A percentile compares a stretch with the other conserved stretches of the same genome.
phyloP scores from a whole-genome alignment of 495 filamentous ascomycete genomes.

The Hypoxylon intermedium region DNA sequence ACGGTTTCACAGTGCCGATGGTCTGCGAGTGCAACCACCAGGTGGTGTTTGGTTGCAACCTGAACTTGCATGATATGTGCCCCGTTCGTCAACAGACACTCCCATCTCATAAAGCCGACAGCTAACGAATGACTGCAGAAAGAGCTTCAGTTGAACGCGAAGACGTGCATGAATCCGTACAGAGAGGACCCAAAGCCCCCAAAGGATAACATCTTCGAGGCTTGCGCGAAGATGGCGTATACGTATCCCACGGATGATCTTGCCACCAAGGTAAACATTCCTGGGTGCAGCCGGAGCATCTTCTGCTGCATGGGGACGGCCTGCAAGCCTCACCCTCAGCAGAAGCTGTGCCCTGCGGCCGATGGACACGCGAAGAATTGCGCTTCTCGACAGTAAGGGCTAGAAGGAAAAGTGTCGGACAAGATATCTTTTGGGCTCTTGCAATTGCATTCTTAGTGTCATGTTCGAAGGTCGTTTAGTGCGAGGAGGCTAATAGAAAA shows the following conservation, averaged over 20 bases:
- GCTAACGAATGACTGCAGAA: conserved; percentile 21
- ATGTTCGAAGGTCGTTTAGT: background rate
- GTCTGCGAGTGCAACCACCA: conserved; percentile 31
- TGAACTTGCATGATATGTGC: conserved; percentile 31
- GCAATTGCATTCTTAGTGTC: background rate
- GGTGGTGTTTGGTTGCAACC: conserved; percentile 35
- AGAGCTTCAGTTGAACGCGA: conserved; percentile 20
- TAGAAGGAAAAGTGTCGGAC: background rate
- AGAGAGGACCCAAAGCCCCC: conserved; percentile 12
- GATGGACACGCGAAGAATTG: conserved; percentile 9
- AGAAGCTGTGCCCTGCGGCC: conserved; percentile 26
- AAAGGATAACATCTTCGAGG: conserved; percentile 22
- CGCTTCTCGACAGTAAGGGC: background rate
- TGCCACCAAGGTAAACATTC: conserved; percentile 28
- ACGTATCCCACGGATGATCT: conserved; percentile 34
- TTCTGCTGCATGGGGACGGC: conserved; percentile 36
- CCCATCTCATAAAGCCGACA: background rate
- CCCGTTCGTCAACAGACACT: conserved; percentile 22
- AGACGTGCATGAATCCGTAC: conserved; percentile 34
- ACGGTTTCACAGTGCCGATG: conserved; percentile 40
- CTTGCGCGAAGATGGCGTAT: conserved; percentile 30
- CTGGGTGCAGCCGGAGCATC: conserved; percentile 25
- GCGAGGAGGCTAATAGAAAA: background rate
- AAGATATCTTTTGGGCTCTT: background rate
- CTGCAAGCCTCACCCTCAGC: conserved; percentile 29